Evolutionary conservation across 1,284 basidiomycete genomes (phyloP).

Genomic region (Sutorius eximius): DNA sequence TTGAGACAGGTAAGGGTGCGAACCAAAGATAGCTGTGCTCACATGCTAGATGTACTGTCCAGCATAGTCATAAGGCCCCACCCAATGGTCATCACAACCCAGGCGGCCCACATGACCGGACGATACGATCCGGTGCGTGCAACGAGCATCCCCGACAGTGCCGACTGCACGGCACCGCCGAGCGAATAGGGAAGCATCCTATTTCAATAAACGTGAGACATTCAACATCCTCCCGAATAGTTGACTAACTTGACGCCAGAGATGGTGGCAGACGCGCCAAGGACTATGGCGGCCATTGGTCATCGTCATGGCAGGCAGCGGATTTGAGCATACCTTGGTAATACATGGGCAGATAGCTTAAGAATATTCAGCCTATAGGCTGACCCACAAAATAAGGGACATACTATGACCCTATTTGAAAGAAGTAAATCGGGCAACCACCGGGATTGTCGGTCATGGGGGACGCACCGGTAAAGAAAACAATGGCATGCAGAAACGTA

Average conservation of each 20-base stretch:
- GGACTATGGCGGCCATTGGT: constrained; percentile 30
- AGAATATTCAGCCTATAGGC: constrained; percentile 6
- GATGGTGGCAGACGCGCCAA: constrained; percentile 45
- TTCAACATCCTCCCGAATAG: not conserved
- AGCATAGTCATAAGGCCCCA: constrained; percentile 39
- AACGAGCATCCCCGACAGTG: constrained; percentile 39
- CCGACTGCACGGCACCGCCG: constrained; percentile 34
- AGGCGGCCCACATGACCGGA: constrained; percentile 36
- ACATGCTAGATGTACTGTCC: constrained; percentile 32
- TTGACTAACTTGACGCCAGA: constrained; percentile 40
- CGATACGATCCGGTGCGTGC: constrained; percentile 39
- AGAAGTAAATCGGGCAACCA: not conserved
- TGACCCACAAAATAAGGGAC: constrained; percentile 1
- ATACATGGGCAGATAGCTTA: constrained; percentile 33
- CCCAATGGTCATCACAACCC: constrained; percentile 35
- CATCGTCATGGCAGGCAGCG: constrained; percentile 6
- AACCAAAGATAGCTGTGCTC: not conserved
- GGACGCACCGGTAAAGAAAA: constrained; percentile 39
- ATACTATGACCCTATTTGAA: constrained; percentile 27
- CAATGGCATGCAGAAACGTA: constrained; percentile 40
- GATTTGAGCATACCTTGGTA: constrained; percentile 25
- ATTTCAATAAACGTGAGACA: not conserved
- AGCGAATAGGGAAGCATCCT: constrained; percentile 47
- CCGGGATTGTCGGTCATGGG: not conserved
- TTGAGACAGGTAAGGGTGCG: not conserved